Evolutionary conservation across 1,284 basidiomycete genomes (phyloP), one percentile per base, ranked within the genome.

Genomic region (Cystobasidium pallidum): DNA sequence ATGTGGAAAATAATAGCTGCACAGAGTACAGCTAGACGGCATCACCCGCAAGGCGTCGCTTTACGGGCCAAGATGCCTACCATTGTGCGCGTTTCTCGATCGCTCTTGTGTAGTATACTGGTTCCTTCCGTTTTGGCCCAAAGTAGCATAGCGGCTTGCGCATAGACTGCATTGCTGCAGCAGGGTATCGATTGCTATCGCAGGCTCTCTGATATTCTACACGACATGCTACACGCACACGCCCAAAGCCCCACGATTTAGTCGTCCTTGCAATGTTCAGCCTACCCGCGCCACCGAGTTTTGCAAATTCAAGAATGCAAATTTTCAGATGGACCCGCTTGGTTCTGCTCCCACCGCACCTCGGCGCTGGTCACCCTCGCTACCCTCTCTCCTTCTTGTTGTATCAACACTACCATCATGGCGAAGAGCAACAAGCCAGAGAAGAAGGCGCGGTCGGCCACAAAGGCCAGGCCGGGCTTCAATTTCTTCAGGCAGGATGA

Each of bases 401-500:
- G 62, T 64, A 41, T 24, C 41, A 58, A 19, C 54, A 57, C 13
- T 62, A 41, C 17, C 39, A 64, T 24, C 24, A 64, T 49, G 45
- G 43, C 45, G 47, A 21, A 45, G 30, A 62, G 34, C 47, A 47
- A 34, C 49, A 55, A 55, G 30, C 21, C 28, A 41, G 49, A 26
- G n/a, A 43, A 59, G 43, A 71, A 71, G 68, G 28, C 68, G 8
- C 43, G 61, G 36, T 36, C 45, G 57, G 57, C 19, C 24, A 43
- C 45, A 34, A 49, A 45, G 43, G 43, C 43, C 43, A 45, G 43
- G 43, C 43, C 43, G 21, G 43, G 45, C 63, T 43, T 76, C 70
- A 79, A 78, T 73, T 77, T 78, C 72, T 79, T 77, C 71, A 75
- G 78, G 26, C 30, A 51, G 39, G 65, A 72, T 66, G 78, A 78